phyloP scores from a whole-genome alignment of 108 stramenopile species.

The Stephanodiscus minutulus region DNA sequence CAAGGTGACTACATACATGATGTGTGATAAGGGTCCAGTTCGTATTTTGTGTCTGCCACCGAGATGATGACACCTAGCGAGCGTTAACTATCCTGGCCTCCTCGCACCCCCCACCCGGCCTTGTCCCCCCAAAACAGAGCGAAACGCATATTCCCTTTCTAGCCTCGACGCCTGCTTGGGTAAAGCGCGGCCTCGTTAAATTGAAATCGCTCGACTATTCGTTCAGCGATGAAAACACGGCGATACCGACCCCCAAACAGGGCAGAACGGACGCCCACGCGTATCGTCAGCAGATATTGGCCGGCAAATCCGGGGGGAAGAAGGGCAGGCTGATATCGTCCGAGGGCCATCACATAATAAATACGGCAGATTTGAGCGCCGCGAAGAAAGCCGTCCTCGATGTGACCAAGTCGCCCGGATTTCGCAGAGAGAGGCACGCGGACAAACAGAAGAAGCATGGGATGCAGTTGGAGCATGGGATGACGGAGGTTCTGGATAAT shows the following conservation, averaged over 20 bases:
- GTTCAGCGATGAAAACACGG: conserved; percentile 38
- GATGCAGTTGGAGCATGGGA: conserved; percentile 5
- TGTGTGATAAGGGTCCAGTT: background rate
- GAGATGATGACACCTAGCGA: background rate
- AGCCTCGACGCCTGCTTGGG: conserved; percentile 33
- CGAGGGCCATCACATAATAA: conserved; percentile 26
- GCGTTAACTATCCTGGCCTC: background rate
- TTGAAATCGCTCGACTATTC: conserved; percentile 44
- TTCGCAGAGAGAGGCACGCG: conserved; percentile 37
- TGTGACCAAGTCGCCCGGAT: conserved; percentile 38
- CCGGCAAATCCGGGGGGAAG: conserved; percentile 38
- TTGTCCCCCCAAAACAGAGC: background rate
- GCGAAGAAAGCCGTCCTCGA: conserved; percentile 8
- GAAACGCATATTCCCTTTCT: background rate
- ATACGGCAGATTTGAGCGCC: conserved; percentile 8
- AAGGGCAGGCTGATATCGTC: conserved; percentile 27
- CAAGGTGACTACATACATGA: conserved; percentile 15
- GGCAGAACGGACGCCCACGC: conserved; percentile 50
- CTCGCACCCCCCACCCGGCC: background rate
- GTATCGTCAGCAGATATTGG: conserved; percentile 57
- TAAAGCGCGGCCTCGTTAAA: conserved; percentile 28
- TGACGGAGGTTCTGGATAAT: conserved; percentile 16
- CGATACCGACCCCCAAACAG: conserved; percentile 18
- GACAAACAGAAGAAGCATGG: conserved; percentile 32
- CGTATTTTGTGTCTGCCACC: background rate